Evolutionary conservation across 495 filamentous ascomycete genomes (phyloP).

Genomic region (Penicillium longicatenatum): DNA sequence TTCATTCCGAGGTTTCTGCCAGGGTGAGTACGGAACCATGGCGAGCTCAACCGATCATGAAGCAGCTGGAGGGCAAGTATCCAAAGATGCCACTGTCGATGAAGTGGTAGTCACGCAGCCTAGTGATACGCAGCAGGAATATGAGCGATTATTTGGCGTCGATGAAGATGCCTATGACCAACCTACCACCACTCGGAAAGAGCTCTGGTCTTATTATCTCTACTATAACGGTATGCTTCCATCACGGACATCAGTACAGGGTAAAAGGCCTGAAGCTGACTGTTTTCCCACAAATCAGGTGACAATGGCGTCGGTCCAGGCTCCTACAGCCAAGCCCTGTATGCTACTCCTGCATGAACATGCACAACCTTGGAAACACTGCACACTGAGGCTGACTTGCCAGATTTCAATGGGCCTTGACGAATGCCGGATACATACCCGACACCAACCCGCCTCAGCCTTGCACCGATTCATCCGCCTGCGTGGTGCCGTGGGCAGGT

Average conservation of each 20-base stretch:
- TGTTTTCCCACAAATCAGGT: conserved; percentile 20
- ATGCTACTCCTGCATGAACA: conserved; percentile 7
- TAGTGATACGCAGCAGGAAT: conserved; percentile 28
- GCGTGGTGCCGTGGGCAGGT: conserved; percentile 49
- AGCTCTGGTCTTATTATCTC: conserved; percentile 54
- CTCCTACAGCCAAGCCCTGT: conserved; percentile 50
- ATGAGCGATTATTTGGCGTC: conserved; percentile 43
- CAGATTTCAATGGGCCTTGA: conserved; percentile 52
- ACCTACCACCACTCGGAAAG: conserved; percentile 48
- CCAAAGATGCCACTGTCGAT: conserved; percentile 11
- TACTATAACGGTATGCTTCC: conserved; percentile 43
- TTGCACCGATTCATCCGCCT: conserved; percentile 45
- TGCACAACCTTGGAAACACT: too few relatives aligned
- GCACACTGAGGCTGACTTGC: background rate
- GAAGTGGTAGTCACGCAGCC: conserved; percentile 12
- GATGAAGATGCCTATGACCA: conserved; percentile 43
- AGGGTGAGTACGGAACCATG: conserved; percentile 6
- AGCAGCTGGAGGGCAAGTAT: background rate
- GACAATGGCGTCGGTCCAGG: conserved; percentile 53
- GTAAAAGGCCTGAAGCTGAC: background rate
- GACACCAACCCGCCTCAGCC: conserved; percentile 39
- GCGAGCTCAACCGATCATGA: background rate
- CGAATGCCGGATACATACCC: conserved; percentile 45
- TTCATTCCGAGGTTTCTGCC: conserved; percentile 5
- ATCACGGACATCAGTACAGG: background rate